phyloP scores from a whole-genome alignment of 2,329 filamentous ascomycete species.

The Nemania serpens region DNA sequence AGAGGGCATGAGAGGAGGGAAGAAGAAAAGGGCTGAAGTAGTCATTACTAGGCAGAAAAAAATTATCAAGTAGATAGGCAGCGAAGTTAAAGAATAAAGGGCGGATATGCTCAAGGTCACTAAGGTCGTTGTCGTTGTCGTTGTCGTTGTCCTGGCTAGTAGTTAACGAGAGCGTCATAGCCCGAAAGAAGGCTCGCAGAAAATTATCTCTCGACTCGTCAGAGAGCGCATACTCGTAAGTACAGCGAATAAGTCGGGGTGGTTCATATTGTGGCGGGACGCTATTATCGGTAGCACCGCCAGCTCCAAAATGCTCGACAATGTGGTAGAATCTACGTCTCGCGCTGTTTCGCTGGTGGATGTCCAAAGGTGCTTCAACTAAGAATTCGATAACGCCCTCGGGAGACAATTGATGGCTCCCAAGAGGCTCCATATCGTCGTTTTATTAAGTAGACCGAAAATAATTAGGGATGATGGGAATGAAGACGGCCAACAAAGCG shows the following conservation, averaged over 20 bases:
- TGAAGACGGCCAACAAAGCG: no score
- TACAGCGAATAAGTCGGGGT: slow-evolving; percentile 34
- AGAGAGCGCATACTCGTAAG: slow-evolving; percentile 37
- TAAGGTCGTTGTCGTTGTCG: slow-evolving; percentile 16
- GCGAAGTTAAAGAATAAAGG: slow-evolving; percentile 32
- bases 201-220: slow-evolving; percentile 34
- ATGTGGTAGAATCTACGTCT: slow-evolving; percentile 30
- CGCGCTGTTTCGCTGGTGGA: slow-evolving; percentile 23
- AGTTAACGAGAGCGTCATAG: no score
- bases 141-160: no score
- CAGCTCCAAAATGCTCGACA: slow-evolving; percentile 30
- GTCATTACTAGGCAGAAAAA: slow-evolving; percentile 30
- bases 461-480: no score
- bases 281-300: no score
- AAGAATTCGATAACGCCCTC: slow-evolving; percentile 28
- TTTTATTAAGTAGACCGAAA: no score
- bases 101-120: slow-evolving; percentile 24
- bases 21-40: no score
- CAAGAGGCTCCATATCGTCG: no score
- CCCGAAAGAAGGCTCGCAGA: slow-evolving; percentile 35
- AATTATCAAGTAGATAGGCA: slow-evolving; percentile 35
- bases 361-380: slow-evolving; percentile 22
- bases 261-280: slow-evolving; percentile 35
- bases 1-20: no score
- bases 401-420: slow-evolving; percentile 30